A percentile compares a stretch with the other conserved stretches of the same genome.
These are phyloP conservation scores for Wallacemonas sp. DNA, from an alignment of 208 protist species.

Conservation along the genomic window DNA sequence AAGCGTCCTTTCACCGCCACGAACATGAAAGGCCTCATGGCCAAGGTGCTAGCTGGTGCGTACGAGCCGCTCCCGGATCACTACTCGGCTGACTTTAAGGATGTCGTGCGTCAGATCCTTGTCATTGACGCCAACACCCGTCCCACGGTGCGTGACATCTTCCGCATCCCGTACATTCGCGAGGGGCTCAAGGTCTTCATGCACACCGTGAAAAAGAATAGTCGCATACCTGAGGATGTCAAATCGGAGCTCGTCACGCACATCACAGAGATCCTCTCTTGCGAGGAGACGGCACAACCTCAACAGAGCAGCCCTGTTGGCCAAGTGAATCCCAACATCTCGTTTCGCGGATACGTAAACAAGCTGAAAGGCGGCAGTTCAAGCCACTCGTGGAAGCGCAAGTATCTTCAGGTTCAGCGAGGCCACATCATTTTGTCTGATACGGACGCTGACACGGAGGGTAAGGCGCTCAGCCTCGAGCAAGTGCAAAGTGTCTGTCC, in stretches of 20 bases:
- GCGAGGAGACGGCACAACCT: constrained; percentile 14
- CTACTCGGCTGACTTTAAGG: constrained; percentile 57
- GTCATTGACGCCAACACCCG: constrained; percentile 67
- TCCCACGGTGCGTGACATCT: constrained; percentile 67
- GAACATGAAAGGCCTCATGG: constrained; percentile 84
- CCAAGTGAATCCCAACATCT: constrained; percentile 74
- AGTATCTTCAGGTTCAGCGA: constrained; percentile 67
- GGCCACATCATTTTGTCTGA: constrained; percentile 77
- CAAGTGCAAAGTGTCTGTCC: constrained; percentile 82
- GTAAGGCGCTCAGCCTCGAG: constrained; percentile 76
- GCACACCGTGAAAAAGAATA: constrained; percentile 80
- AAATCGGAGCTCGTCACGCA: constrained; percentile 62
- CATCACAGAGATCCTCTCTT: constrained; percentile 69
- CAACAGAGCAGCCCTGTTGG: constrained; percentile 37
- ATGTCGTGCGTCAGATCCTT: constrained; percentile 68
- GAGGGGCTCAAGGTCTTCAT: constrained; percentile 83
- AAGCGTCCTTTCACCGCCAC: constrained; percentile 77
- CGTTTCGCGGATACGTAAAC: constrained; percentile 62
- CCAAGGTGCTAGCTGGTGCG: constrained; percentile 64
- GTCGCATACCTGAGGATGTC: constrained; percentile 51
- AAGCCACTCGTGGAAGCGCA: constrained; percentile 67
- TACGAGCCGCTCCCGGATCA: constrained; percentile 64
- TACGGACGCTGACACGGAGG: constrained; percentile 59
- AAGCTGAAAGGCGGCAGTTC: constrained; percentile 63
- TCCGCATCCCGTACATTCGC: constrained; percentile 70